Evolutionary conservation across 2,329 filamentous ascomycete species (phyloP), one percentile per base, ranked within the genome.

Genomic region (Monilinia fructicola): DNA sequence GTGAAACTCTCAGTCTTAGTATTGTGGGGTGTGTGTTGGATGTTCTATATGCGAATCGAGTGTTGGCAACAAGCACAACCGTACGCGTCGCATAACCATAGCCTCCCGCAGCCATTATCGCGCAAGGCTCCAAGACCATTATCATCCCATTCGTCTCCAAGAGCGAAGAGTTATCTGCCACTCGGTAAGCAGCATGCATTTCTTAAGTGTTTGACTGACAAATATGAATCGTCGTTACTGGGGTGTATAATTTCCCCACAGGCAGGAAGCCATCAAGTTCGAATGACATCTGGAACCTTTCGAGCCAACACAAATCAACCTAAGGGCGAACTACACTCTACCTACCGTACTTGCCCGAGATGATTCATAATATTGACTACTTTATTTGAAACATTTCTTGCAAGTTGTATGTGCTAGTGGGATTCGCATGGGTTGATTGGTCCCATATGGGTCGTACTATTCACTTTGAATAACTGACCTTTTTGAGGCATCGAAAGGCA

Each of bases 11-110:
- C 71, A n/a, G 59, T 74, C 42, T 53, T 73, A 50, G 69, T 72
- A 26, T 60, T 74, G 35, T 74, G 71, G 71, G 72, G 71, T 26
- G 69, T 72, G 14, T 74, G 71, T 53, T 73, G 71, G 72, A 73
- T 71, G 71, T 72, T 72, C 58, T 68, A 67, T 64, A 70, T 72
- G 56, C 65, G 64, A 64, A 28, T 46, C 7, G 18, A 56, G 21
- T 21, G 23, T 42, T 67, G 52, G 65, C 59, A 67, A 21, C 48
- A 55, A 48, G 26, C 40, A 38, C 46, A 62, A 54, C 52, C 31
- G 52, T 26, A 53, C n/a, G 44, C 26, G 31, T 59, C 28, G 23
- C 54, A 42, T 52, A 38, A 38, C 12, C 59, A 38, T 46, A 21
- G 44, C n/a, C 38, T 16, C 44, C 42, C 31, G 44, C 59, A 54